These are phyloP conservation scores for Phytophthora ohioensis DNA, from an alignment of 352 stramenopile species.

Conservation along the genomic window DNA sequence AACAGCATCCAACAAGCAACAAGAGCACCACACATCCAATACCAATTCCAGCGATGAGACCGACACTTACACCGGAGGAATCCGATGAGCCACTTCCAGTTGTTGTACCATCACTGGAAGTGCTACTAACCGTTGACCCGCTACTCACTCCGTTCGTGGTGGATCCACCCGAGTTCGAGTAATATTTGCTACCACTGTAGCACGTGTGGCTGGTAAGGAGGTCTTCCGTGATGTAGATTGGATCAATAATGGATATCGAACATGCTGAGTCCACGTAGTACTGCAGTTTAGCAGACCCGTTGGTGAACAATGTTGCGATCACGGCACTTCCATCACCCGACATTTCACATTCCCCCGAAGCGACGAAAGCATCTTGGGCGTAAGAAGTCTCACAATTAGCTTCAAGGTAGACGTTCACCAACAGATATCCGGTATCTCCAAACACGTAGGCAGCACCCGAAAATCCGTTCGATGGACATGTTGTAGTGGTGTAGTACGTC, in stretches of 20 bases:
- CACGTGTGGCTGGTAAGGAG: slow-evolving; percentile 28
- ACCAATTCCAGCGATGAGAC: slow-evolving; percentile 28
- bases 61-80: slow-evolving; percentile 22
- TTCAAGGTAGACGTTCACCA: slow-evolving; percentile 19
- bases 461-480: slow-evolving; percentile 22
- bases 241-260: slow-evolving; percentile 12
- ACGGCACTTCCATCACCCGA: slow-evolving; percentile 1
- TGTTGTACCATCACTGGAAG: not conserved
- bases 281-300: slow-evolving; percentile 32
- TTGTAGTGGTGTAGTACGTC: slow-evolving; percentile 27
- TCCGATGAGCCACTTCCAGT: slow-evolving; percentile 14
- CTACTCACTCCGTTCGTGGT: slow-evolving; percentile 23
- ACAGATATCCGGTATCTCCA: slow-evolving; percentile 18
- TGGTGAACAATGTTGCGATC: slow-evolving; percentile 23
- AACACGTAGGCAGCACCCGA: slow-evolving; percentile 22
- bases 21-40: slow-evolving; percentile 18
- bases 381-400: slow-evolving; percentile 16
- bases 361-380: slow-evolving; percentile 4
- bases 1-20: slow-evolving; percentile 17
- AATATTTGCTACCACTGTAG: slow-evolving; percentile 22
- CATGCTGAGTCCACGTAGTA: slow-evolving; percentile 33
- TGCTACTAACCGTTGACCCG: slow-evolving; percentile 3
- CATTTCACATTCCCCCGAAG: slow-evolving; percentile 17
- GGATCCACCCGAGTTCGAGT: slow-evolving; percentile 26
- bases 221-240: slow-evolving; percentile 26